These are phyloP conservation scores for Cryptosporidium baileyi DNA, from an alignment of 169 alveolate genomes.

Conservation along the genomic window DNA sequence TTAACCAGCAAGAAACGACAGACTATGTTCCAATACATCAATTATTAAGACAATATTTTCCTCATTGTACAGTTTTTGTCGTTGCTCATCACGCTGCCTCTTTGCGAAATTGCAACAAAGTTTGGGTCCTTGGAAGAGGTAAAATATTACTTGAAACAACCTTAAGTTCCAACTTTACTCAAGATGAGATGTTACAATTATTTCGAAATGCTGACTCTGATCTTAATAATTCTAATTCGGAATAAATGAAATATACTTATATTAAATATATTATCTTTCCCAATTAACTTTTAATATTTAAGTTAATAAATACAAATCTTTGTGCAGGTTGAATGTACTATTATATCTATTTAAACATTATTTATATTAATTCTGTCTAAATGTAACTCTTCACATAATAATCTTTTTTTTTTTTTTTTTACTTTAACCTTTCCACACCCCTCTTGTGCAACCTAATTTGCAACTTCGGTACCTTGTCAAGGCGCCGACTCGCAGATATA, in stretches of 20 bases:
- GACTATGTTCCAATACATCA: slow-evolving; percentile 64
- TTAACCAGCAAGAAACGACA: slow-evolving; percentile 25
- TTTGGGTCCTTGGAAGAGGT: slow-evolving; percentile 75
- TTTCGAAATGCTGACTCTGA: slow-evolving; percentile 37
- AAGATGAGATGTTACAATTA: slow-evolving; percentile 42
- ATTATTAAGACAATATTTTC: slow-evolving; percentile 70
- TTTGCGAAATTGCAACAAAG: slow-evolving; percentile 73
- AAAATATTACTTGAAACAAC: slow-evolving; percentile 56
- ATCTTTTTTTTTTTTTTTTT: no score
- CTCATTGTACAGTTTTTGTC: slow-evolving; percentile 73
- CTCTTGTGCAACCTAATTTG: no score
- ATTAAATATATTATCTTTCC: no score
- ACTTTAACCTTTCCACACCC: no score
- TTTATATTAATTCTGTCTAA: no score
- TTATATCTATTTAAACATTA: no score
- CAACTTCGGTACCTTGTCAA: no score
- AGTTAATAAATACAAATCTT: no score
- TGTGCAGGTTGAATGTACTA: no score
- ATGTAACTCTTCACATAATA: no score
- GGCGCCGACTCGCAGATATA: no score
- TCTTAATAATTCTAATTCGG: neutral
- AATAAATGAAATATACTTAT: neutral
- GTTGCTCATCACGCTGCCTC: slow-evolving; percentile 77
- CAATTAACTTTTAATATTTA: no score
- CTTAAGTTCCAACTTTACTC: slow-evolving; percentile 11